These are phyloP conservation scores for Eustoma russellianum DNA, from an alignment of 257 asterid genomes.

Conservation along the genomic window DNA sequence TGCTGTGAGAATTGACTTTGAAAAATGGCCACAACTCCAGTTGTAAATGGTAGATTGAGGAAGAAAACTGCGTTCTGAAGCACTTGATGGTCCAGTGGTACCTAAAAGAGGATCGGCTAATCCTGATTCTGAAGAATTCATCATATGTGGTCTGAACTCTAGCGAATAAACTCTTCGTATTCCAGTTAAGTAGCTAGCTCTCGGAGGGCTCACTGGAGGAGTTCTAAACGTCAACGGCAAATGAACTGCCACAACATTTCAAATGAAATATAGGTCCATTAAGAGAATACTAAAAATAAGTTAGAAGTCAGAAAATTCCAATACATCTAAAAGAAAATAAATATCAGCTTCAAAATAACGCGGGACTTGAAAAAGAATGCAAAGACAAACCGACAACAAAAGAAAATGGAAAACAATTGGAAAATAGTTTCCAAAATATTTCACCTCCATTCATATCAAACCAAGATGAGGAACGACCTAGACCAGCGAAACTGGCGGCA, in stretches of 20 bases:
- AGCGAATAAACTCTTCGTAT: constrained; percentile 93
- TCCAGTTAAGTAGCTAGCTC: constrained; percentile 82
- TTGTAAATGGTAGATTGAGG: constrained; percentile 85
- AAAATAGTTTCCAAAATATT: background rate
- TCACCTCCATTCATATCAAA: constrained; percentile 87
- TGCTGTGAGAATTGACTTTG: constrained; percentile 92
- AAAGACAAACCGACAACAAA: background rate
- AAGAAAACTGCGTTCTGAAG: constrained; percentile 88
- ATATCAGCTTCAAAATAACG: constrained; percentile 1
- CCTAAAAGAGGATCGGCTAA: constrained; percentile 93
- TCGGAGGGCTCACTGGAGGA: constrained; percentile 99
- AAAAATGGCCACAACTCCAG: constrained; percentile 98
- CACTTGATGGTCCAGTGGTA: constrained; percentile 59
- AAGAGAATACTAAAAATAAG: constrained; percentile 2
- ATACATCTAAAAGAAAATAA: background rate
- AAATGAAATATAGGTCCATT: constrained; percentile 3
- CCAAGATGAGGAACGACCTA: constrained; percentile 97
- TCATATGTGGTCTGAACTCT: constrained; percentile 87
- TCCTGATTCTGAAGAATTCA: constrained; percentile 92
- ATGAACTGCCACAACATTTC: constrained; percentile 46
- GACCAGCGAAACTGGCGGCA: constrained; percentile 57
- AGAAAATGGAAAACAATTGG: background rate
- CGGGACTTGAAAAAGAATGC: background rate
- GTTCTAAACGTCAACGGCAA: constrained; percentile 90
- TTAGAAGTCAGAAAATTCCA: background rate